Conservation (phyloP, 78 protist genomes). For the Dictyostelium firmibasis region DNA sequence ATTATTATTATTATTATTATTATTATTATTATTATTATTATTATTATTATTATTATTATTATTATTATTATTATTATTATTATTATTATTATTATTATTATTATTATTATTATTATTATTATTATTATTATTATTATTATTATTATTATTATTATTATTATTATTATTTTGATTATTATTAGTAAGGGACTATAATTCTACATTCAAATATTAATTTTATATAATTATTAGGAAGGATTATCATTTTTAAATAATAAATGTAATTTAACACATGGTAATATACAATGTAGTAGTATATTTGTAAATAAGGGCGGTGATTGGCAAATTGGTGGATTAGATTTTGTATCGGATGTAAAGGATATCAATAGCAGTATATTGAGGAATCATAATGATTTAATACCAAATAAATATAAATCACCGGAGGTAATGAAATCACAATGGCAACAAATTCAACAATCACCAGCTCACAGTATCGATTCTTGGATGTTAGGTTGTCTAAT, state of each 20-base stretch:
- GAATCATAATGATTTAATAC: slow-evolving; percentile 39
- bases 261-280: slow-evolving; percentile 83
- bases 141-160: neutral
- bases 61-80: neutral
- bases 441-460: slow-evolving; percentile 31
- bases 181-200: no score
- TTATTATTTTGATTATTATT: neutral
- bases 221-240: slow-evolving; percentile 58
- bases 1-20: neutral
- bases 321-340: slow-evolving; percentile 85
- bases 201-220: neutral
- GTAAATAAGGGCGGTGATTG: slow-evolving; percentile 86
- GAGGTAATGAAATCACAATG: slow-evolving; percentile 60
- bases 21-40: neutral
- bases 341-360: slow-evolving; percentile 55
- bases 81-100: neutral
- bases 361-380: slow-evolving; percentile 11
- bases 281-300: slow-evolving; percentile 60
- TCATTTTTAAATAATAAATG: slow-evolving; percentile 68
- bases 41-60: neutral
- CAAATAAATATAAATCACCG: slow-evolving; percentile 72
- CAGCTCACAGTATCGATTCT: slow-evolving; percentile 44
- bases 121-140: no score
- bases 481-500: slow-evolving; percentile 83
- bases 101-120: no score